A percentile compares a stretch with the other conserved stretches of the same genome.
These are phyloP conservation scores for Echites panduratus DNA, from an alignment of 257 asterid species.

Conservation along the genomic window DNA sequence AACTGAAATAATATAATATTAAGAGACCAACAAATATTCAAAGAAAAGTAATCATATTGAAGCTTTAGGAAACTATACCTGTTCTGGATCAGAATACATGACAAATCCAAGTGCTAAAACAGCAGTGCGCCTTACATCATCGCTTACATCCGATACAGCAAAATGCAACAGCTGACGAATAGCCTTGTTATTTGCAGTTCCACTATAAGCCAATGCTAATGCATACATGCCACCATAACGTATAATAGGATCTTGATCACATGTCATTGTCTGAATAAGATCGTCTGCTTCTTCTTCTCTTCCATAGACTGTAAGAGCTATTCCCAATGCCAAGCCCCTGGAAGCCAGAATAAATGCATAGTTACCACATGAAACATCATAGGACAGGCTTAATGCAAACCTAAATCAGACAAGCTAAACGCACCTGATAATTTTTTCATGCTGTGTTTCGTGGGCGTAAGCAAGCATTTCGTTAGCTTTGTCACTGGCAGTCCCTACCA, in stretches of 20 bases:
- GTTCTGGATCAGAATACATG: constrained; percentile 84
- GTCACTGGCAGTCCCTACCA: constrained; percentile 98
- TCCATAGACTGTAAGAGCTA: constrained; percentile 97
- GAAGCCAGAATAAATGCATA: background rate
- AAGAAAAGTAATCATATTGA: background rate
- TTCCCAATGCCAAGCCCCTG: constrained; percentile 95
- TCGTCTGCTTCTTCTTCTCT: constrained; percentile 97
- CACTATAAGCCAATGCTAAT: constrained; percentile 91
- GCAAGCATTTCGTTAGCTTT: constrained; percentile 95
- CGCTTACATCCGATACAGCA: constrained; percentile 97
- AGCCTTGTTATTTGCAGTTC: constrained; percentile 94
- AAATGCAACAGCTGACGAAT: constrained; percentile 92
- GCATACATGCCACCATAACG: constrained; percentile 99
- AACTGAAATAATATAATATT: too few relatives aligned
- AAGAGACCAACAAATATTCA: background rate
- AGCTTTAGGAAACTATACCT: constrained; percentile 33
- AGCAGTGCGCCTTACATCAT: constrained; percentile 95
- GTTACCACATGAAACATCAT: background rate
- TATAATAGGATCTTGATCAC: constrained; percentile 94
- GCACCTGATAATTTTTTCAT: constrained; percentile 91
- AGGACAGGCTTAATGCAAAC: background rate
- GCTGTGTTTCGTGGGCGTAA: constrained; percentile 97
- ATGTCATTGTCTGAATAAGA: constrained; percentile 91
- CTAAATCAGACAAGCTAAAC: constrained; percentile 3
- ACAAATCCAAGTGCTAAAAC: constrained; percentile 98